Conservation (phyloP, 345 rosid genomes). For the Heritiera littoralis region DNA sequence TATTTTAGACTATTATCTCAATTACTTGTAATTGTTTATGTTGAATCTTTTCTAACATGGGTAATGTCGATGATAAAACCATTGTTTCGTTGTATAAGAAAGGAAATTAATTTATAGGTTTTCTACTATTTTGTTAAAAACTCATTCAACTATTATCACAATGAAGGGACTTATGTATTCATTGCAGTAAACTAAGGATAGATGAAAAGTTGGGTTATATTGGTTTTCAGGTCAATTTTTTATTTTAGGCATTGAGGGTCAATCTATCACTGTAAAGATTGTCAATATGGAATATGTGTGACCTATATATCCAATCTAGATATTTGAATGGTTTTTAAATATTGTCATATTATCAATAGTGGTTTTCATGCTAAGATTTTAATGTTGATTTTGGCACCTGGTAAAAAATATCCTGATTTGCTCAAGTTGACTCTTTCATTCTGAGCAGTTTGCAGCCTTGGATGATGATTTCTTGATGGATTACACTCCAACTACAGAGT, state of each 20-base stretch:
- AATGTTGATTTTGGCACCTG: not conserved
- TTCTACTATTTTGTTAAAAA: not conserved
- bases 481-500: conserved; percentile 38
- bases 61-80: not conserved
- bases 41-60: not conserved
- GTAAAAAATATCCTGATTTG: not conserved
- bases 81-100: not conserved
- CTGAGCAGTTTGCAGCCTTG: conserved; percentile 27
- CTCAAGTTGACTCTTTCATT: conserved; percentile 30
- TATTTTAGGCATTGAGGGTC: not conserved
- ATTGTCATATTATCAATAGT: not conserved
- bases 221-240: not conserved
- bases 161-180: not conserved
- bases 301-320: not conserved
- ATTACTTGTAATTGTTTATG: not conserved
- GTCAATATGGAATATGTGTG: not conserved
- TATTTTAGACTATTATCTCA: not conserved
- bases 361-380: conserved; percentile 10
- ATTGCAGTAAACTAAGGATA: not conserved
- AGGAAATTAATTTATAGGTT: not conserved
- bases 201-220: not conserved
- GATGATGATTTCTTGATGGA: conserved; percentile 29
- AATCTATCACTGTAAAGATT: not conserved
- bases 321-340: not conserved
- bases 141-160: not conserved